Base-by-base conservation (phyloP, 192 early-diverging fungal genomes). In the Linnemannia schmuckeri region DNA sequence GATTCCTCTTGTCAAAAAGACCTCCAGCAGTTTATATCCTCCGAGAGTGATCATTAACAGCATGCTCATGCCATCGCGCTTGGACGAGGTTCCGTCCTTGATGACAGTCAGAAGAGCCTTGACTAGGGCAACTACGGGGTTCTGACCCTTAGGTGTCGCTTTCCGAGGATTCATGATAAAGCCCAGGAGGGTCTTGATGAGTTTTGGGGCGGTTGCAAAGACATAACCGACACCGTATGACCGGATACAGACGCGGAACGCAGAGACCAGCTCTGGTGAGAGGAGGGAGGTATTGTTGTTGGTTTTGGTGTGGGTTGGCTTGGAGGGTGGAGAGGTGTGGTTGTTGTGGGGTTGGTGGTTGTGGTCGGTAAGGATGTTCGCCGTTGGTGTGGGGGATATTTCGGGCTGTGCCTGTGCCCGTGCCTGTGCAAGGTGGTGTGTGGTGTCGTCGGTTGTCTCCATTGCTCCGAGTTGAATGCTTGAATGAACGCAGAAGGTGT, bases 201-300 rank as follows among this genome's bases (percentile, higher is more conserved):
- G 81, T 22, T 82, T 82, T 1, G 87, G 87, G 2, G 74, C 82
- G 0, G 87, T 88, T 2, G 81, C 82, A 70, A 88, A 88, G 70
- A 80, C 78, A 24, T 75, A 88, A 33, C 87, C 87, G 49, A 88
- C 87, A 24, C 81, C 87, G 42, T 88, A 82, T 18, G 87, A 68
- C 3, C 87, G 81, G 41, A 88, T 66, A 55, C 81, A 88, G 33
- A 83, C 87, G 4, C 78, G 81, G 9, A 88, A 20, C 1, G 87
- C 87, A 35, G 71, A 54, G 17, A 41, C 66, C 33, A 87, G 80
- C 30, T 78, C 85, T 66, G 76, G 80, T 3, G 85, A 87, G 27
- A 81, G 9, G 15, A 44, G 72, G 20, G 37, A 41, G 4, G 15
- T 38, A 12, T 30, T 12, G 13, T 0, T 37, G 10, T 27, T 37